phyloP scores from a whole-genome alignment of 805 yeast genomes.

The Myxozyma monticola region DNA sequence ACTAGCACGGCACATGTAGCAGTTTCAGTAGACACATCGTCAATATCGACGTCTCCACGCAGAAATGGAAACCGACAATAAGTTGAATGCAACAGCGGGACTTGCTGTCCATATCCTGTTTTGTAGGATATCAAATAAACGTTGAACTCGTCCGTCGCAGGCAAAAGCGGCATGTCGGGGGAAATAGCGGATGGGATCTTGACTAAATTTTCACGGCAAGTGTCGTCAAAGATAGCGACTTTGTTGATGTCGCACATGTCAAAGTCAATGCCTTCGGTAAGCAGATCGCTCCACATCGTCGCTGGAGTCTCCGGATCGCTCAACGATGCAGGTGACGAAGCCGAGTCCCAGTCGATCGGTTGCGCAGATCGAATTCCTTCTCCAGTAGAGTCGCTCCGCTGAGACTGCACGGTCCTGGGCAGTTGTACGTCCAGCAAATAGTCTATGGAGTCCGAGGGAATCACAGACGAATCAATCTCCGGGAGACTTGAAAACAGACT shows the following conservation, averaged over 20 bases:
- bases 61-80: conserved; percentile 11
- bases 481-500: too few species aligned
- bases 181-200: conserved; percentile 1
- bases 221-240: conserved; percentile 12
- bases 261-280: conserved; percentile 15
- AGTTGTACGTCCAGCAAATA: too few species aligned
- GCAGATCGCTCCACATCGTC: conserved; percentile 8
- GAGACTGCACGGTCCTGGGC: too few species aligned
- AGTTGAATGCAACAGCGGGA: conserved; percentile 12
- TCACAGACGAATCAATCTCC: too few species aligned
- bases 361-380: conserved; percentile 2
- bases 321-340: conserved; percentile 2
- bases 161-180: not conserved
- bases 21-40: not conserved
- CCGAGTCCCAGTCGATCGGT: conserved; percentile 12
- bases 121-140: conserved; percentile 4
- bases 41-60: not conserved
- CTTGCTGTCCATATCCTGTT: conserved; percentile 12
- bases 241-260: conserved; percentile 11
- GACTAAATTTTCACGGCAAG: conserved; percentile 1
- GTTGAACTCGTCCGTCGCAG: conserved; percentile 6
- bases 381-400: conserved; percentile 12
- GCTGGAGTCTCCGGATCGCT: not conserved
- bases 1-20: conserved; percentile 3
- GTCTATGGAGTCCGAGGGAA: too few species aligned